These are phyloP conservation scores for Cladophialophora yegresii DNA, from an alignment of 2,329 filamentous ascomycete species.

Conservation along the genomic window DNA sequence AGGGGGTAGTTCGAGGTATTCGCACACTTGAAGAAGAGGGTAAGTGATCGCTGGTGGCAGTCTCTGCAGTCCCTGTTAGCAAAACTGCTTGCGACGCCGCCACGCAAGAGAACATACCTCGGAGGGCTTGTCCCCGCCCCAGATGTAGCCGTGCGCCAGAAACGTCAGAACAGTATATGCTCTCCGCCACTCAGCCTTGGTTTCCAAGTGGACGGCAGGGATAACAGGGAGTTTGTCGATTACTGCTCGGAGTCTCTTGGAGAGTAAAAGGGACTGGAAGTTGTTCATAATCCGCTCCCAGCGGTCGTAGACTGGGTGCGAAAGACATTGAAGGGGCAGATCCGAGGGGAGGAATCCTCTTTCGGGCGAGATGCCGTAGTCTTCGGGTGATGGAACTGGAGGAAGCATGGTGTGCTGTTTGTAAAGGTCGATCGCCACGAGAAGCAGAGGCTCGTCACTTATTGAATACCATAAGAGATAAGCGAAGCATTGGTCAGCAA, in stretches of 20 bases:
- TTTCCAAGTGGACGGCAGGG: constrained; percentile 76
- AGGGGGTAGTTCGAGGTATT: constrained; percentile 78
- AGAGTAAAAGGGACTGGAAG: constrained; percentile 82
- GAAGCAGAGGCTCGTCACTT: constrained; percentile 7
- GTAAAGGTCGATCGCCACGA: not conserved
- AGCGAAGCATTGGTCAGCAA: constrained; percentile 20
- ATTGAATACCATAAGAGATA: constrained; percentile 12
- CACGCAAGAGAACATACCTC: constrained; percentile 57
- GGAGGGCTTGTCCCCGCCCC: constrained; percentile 74
- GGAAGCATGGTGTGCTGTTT: constrained; percentile 48
- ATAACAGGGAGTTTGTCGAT: constrained; percentile 81
- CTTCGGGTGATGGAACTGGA: constrained; percentile 58
- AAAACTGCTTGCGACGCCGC: not conserved
- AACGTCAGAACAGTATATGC: constrained; percentile 79
- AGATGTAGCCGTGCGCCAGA: constrained; percentile 82
- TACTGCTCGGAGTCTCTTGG: constrained; percentile 75
- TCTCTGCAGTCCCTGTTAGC: constrained; percentile 44
- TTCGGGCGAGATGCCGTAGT: constrained; percentile 67
- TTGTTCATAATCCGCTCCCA: constrained; percentile 89
- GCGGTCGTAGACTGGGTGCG: constrained; percentile 88
- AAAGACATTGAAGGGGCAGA: constrained; percentile 74
- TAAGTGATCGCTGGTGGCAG: constrained; percentile 81
- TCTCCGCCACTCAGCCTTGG: constrained; percentile 86
- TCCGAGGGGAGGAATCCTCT: constrained; percentile 87
- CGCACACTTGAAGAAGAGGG: constrained; percentile 75